Percentiles rank a stretch among this genome's conserved stretches.
phyloP scores from a whole-genome alignment of 2,329 filamentous ascomycete genomes.

The Hymenoscyphus albidus region DNA sequence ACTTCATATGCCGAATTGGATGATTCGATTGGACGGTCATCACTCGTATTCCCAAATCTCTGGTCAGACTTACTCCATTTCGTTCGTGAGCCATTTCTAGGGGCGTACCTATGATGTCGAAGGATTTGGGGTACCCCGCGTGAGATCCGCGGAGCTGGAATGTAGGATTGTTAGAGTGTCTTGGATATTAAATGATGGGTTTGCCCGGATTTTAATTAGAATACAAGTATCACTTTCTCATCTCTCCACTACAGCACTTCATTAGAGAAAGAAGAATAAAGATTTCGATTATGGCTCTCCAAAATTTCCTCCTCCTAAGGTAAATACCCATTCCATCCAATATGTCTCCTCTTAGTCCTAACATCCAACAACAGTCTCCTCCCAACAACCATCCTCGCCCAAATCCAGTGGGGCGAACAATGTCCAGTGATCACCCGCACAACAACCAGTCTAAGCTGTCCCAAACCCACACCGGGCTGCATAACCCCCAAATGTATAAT shows the following conservation, averaged over 20 bases:
- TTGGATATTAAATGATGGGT: not conserved
- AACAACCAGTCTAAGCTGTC: slow-evolving; percentile 17
- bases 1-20: not conserved
- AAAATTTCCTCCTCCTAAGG: not conserved
- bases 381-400: not conserved
- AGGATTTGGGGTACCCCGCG: not conserved
- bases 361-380: not conserved
- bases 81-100: not conserved
- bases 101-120: not conserved
- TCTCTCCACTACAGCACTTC: not conserved
- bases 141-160: too few relatives aligned
- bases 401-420: not conserved
- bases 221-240: not conserved
- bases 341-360: not conserved
- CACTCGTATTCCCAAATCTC: not conserved
- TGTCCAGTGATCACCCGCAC: slow-evolving; percentile 27
- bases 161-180: not conserved
- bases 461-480: slow-evolving; percentile 17
- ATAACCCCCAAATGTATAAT: slow-evolving; percentile 21
- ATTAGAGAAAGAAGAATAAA: not conserved
- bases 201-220: not conserved
- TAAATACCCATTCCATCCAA: not conserved
- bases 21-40: not conserved
- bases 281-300: not conserved
- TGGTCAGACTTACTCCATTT: not conserved